Percentiles rank a stretch among this genome's conserved stretches.
These are phyloP conservation scores for Chaetomium cochliodes DNA, from an alignment of 495 filamentous ascomycete genomes.

Conservation along the genomic window DNA sequence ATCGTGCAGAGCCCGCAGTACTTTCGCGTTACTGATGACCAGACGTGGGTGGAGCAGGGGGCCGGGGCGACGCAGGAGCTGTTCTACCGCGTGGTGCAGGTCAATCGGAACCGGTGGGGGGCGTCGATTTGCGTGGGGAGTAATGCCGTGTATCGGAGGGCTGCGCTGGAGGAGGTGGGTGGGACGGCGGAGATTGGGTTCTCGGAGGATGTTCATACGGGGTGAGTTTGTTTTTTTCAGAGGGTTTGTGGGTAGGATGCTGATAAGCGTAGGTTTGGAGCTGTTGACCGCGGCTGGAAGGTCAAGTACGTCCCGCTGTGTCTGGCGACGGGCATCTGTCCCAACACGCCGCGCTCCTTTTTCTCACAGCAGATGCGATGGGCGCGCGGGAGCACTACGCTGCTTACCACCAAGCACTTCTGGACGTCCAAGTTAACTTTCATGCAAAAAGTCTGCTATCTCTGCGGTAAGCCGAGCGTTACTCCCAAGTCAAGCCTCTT, in stretches of 20 bases:
- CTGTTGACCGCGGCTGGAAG: slow-evolving; percentile 38
- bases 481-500: neutral
- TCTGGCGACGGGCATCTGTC: slow-evolving; percentile 26
- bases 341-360: slow-evolving; percentile 37
- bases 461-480: slow-evolving; percentile 27
- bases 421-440: slow-evolving; percentile 34
- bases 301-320: slow-evolving; percentile 38
- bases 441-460: slow-evolving; percentile 38
- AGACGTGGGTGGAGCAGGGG: slow-evolving; percentile 40
- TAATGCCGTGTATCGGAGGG: slow-evolving; percentile 35
- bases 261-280: slow-evolving; percentile 27
- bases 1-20: slow-evolving; percentile 37
- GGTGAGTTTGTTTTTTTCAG: slow-evolving; percentile 21
- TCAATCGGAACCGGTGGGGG: slow-evolving; percentile 36
- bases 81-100: slow-evolving; percentile 39
- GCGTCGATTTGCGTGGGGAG: slow-evolving; percentile 38
- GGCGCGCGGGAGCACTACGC: slow-evolving; percentile 36
- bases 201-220: slow-evolving; percentile 39
- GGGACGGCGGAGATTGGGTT: slow-evolving; percentile 40
- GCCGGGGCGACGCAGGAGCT: slow-evolving; percentile 38
- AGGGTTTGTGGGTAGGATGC: neutral
- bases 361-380: slow-evolving; percentile 41
- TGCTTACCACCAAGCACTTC: slow-evolving; percentile 36
- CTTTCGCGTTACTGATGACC: slow-evolving; percentile 34
- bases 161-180: slow-evolving; percentile 31